Evolutionary conservation across 164 flowering plant genomes (phyloP), one percentile per base, ranked within the genome.

Genomic region (Stephania cephalantha): DNA sequence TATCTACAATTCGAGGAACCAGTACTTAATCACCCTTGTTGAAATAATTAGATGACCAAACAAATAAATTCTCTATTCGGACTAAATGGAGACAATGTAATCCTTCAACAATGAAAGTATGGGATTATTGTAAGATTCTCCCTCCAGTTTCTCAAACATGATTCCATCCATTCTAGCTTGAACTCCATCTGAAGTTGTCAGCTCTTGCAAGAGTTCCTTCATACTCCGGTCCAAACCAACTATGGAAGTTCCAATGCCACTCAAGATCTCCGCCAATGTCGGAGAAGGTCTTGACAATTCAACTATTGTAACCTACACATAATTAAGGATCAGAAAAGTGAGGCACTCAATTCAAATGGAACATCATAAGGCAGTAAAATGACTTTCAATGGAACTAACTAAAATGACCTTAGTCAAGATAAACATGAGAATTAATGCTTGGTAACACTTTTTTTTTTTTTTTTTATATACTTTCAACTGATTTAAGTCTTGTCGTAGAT

Each of bases 111-210:
- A 78, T 30, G 77, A 31, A 46, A 88, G 68, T 70, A 92, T 81
- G 46, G 91, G 87, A 55, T 82, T 90, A 31, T 80, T 78, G 71
- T 30, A 42, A 63, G 91, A 78, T 67, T 79, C 70, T 69, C 83
- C 88, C 52, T 86, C 90, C 55, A 88, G 66, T 78, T 82, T 83
- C 83, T 92, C 89, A 78, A 88, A 86, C 84, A 95, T 45, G 73
- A 92, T 89, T 29, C 97, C 97, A 71, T 95, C 97, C 97, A 92
- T 92, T 77, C 97, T 87, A 58, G 97, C 97, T 82, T 95, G 97
- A 76, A 95, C 88, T 72, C 90, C 93, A 72, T 88, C 88, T 7
- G 86, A 78, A 53, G 77, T 83, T 75, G 88, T 77, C 79, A 91
- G 68, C 58, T 86, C 91, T 65, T 87, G 87, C 46, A 87, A 72